Evolutionary conservation across 2,329 filamentous ascomycete species (phyloP), one percentile per base, ranked within the genome.

Genomic region (Fusarium dimerum): DNA sequence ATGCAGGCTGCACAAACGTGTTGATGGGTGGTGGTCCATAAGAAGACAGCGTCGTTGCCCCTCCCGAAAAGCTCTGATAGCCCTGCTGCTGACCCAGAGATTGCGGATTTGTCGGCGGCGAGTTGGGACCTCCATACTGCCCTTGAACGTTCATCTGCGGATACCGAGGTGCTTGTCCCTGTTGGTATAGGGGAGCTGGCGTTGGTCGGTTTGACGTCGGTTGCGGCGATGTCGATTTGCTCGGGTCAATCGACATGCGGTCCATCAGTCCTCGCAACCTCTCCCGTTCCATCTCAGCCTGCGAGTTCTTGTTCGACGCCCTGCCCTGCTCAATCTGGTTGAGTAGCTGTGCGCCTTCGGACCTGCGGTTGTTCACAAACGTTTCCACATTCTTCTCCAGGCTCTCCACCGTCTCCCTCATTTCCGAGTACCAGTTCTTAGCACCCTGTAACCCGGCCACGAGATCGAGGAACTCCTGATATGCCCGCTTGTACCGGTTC

Each of bases 311-410:
- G 67, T 70, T 87, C 46, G 80, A 83, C 5, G 84, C 81, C 64
- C 87, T 87, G 46, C 88, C 85, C 61, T 89, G 86, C 71, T 96
- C 92, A 57, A 99, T 99, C 62, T 92, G 88, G 61, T 84, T 86
- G 36, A 99, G 82, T 6, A 99, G 81, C 68, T 96, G 90, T 0
- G 91, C 90, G 5, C 94, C 94, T 75, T 99, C 94, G 1, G 90
- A 88, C 54, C 92, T 80, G 47, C 94, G 84, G 71, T 99, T 99
- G 76, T 92, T 95, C 60, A 99, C 92, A 73, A 99, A 99, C 0
- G 89, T 89, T 60, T 97, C 93, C 2, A 99, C 94, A 64, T 99
- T 99, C 80, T 96, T 94, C 64, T 92, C 86, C 40, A 97, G 77
- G 67, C 90, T 96, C 60, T 93, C 89, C 1, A 95, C 91, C 1